Conservation (phyloP, 1,284 basidiomycete species). For the Megacollybia platyphylla region DNA sequence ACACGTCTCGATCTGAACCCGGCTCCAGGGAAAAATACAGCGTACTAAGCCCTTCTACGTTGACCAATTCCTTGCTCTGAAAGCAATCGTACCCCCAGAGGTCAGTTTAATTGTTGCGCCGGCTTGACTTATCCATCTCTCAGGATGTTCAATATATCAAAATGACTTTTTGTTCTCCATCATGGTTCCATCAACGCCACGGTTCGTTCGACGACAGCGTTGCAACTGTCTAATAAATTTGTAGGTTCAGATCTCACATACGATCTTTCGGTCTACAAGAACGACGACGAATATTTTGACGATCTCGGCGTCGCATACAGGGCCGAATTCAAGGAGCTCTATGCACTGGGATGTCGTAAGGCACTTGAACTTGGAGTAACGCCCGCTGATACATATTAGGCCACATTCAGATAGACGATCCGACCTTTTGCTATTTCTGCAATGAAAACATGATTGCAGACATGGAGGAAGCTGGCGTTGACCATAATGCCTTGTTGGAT, state of each 20-base stretch:
- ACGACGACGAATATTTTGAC: slow-evolving; percentile 62
- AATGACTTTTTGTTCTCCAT: slow-evolving; percentile 63
- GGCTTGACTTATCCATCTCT: not conserved
- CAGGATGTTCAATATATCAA: slow-evolving; percentile 60
- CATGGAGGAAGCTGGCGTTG: slow-evolving; percentile 47
- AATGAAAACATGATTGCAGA: slow-evolving; percentile 45
- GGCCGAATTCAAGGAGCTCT: slow-evolving; percentile 60
- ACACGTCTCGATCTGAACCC: not conserved
- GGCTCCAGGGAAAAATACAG: slow-evolving; percentile 42
- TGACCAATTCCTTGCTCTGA: slow-evolving; percentile 48
- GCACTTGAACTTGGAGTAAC: slow-evolving; percentile 3
- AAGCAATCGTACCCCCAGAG: slow-evolving; percentile 38
- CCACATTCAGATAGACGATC: slow-evolving; percentile 68
- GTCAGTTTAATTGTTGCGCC: slow-evolving; percentile 13
- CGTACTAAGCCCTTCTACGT: slow-evolving; percentile 51
- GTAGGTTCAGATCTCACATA: slow-evolving; percentile 33
- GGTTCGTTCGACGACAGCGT: slow-evolving; percentile 15
- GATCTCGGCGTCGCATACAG: slow-evolving; percentile 63
- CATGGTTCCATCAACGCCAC: slow-evolving; percentile 68
- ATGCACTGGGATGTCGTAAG: slow-evolving; percentile 60
- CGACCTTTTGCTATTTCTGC: slow-evolving; percentile 59
- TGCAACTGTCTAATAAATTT: too few relatives aligned
- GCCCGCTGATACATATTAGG: slow-evolving; percentile 17
- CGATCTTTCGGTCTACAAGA: slow-evolving; percentile 44
- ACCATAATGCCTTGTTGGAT: slow-evolving; percentile 52